A percentile compares a stretch with the other conserved stretches of the same genome.
These are phyloP conservation scores for Poronia punctata DNA, from an alignment of 495 filamentous ascomycete species.

Conservation along the genomic window DNA sequence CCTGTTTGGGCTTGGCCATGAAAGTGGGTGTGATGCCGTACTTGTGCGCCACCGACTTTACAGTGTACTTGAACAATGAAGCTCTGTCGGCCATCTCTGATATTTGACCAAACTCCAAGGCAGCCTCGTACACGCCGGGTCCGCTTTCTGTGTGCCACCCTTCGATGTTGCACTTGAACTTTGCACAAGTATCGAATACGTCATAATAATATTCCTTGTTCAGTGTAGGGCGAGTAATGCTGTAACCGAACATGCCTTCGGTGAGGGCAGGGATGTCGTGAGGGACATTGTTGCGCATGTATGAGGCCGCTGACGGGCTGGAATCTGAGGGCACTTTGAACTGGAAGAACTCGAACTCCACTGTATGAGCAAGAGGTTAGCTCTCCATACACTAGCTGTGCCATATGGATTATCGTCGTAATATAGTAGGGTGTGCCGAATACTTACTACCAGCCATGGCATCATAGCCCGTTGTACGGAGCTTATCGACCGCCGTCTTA, in stretches of 20 bases:
- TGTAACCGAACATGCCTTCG: conserved; percentile 98
- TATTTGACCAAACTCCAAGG: conserved; percentile 79
- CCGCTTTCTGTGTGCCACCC: conserved; percentile 98
- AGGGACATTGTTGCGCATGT: conserved; percentile 65
- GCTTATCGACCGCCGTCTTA: conserved; percentile 57
- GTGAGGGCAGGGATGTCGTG: conserved; percentile 69
- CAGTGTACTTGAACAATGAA: conserved; percentile 87
- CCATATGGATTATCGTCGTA: too few relatives aligned
- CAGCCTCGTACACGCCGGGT: conserved; percentile 93
- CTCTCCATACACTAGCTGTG: too few relatives aligned
- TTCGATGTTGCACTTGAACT: conserved; percentile 79
- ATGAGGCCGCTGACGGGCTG: conserved; percentile 57
- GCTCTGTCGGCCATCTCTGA: conserved; percentile 86
- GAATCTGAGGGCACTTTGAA: conserved; percentile 62
- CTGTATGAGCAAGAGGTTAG: conserved; percentile 35
- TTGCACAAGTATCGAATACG: conserved; percentile 73
- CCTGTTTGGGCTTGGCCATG: conserved; percentile 95
- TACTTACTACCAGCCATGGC: conserved; percentile 95
- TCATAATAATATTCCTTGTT: conserved; percentile 94
- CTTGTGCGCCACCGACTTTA: conserved; percentile 77
- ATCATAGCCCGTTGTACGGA: conserved; percentile 55
- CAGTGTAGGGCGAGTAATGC: conserved; percentile 81
- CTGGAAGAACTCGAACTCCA: conserved; percentile 97
- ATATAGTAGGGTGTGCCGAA: conserved; percentile 10
- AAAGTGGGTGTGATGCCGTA: conserved; percentile 93